These are phyloP conservation scores for Brachypodium distachyon DNA, from an alignment of 202 grass and related monocot species.

Conservation along the genomic window DNA sequence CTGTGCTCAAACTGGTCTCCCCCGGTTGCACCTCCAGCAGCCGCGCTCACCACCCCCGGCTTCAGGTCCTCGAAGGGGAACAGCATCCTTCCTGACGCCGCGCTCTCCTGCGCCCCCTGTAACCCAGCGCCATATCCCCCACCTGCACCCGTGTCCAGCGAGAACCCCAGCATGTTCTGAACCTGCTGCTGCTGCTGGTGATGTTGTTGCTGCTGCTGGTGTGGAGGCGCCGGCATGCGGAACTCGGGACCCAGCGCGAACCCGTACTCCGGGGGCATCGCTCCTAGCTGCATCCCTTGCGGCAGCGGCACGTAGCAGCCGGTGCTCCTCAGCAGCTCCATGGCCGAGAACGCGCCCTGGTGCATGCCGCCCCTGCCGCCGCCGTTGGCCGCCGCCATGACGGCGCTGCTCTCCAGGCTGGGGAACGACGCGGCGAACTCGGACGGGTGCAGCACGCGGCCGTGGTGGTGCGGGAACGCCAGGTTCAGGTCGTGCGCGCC, in stretches of 20 bases:
- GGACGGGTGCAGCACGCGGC: constrained; percentile 31
- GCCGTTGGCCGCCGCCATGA: constrained; percentile 24
- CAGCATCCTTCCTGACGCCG: constrained; percentile 44
- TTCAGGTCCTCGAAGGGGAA: constrained; percentile 90
- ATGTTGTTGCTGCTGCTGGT: neutral
- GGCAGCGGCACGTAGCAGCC: constrained; percentile 51
- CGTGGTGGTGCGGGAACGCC: constrained; percentile 64
- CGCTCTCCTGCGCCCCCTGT: constrained; percentile 45
- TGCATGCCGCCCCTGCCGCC: constrained; percentile 15
- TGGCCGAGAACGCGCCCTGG: constrained; percentile 67
- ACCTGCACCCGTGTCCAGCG: constrained; percentile 40
- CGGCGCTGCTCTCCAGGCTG: constrained; percentile 59
- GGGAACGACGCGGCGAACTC: constrained; percentile 73
- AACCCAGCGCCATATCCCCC: constrained; percentile 26
- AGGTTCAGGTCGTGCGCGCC: constrained; percentile 83
- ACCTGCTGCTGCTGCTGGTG: constrained; percentile 10
- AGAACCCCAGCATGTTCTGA: constrained; percentile 51
- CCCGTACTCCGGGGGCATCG: constrained; percentile 61
- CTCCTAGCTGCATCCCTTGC: constrained; percentile 50
- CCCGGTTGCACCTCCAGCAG: constrained; percentile 17
- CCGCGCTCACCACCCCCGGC: constrained; percentile 31
- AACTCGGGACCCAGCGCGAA: constrained; percentile 56
- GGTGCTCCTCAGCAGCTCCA: constrained; percentile 84
- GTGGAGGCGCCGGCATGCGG: constrained; percentile 37
- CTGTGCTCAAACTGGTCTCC: constrained; percentile 24